These are phyloP conservation scores for Populus euphratica DNA, from an alignment of 345 rosid species.

Conservation along the genomic window DNA sequence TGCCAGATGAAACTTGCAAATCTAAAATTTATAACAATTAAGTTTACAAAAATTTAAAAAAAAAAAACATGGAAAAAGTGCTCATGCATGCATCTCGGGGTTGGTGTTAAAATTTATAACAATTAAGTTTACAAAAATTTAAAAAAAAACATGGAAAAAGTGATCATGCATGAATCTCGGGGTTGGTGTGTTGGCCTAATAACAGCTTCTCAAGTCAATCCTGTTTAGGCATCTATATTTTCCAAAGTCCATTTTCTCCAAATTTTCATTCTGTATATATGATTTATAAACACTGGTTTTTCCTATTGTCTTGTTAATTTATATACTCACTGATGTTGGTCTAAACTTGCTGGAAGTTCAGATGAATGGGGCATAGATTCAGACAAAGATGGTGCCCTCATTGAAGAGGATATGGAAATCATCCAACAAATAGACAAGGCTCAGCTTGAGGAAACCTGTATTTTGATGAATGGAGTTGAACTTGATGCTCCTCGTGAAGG, in stretches of 20 bases:
- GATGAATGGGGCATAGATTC: constrained; percentile 13
- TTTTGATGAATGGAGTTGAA: constrained; percentile 54
- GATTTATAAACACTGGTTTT: no score
- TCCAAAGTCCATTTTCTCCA: neutral
- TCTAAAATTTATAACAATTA: no score
- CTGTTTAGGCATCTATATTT: neutral
- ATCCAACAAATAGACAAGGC: constrained; percentile 27
- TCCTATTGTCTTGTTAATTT: neutral
- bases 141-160: no score
- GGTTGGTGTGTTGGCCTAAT: neutral
- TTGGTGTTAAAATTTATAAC: neutral
- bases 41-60: no score
- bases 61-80: no score
- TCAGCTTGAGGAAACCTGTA: constrained; percentile 61
- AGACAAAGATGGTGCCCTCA: constrained; percentile 15
- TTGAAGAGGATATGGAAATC: constrained; percentile 24
- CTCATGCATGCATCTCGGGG: neutral
- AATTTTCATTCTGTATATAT: neutral
- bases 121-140: no score
- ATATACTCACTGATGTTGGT: neutral
- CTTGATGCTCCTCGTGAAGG: constrained; percentile 29
- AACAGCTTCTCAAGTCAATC: neutral
- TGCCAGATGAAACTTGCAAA: neutral
- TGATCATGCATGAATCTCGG: neutral
- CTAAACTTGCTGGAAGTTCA: constrained; percentile 28